A percentile compares a stretch with the other conserved stretches of the same genome.
phyloP scores from a whole-genome alignment of 1,284 basidiomycete species.

The Coniophora puteana region DNA sequence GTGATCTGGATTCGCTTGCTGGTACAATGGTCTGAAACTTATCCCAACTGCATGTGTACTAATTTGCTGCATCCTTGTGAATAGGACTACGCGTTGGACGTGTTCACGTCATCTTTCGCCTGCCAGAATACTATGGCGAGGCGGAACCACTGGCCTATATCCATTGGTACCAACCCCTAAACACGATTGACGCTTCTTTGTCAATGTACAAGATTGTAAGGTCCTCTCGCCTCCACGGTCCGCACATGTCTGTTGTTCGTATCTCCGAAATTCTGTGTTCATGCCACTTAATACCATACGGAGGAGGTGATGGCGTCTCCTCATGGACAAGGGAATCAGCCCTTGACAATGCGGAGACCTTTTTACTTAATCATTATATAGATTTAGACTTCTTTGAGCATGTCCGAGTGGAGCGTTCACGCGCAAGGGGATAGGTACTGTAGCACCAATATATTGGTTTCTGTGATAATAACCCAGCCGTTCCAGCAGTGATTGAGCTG shows the following conservation, averaged over 20 bases:
- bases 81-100: constrained; percentile 19
- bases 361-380: neutral
- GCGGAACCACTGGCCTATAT: constrained; percentile 18
- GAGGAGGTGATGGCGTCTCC: constrained; percentile 6
- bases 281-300: constrained; percentile 17
- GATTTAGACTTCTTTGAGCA: neutral
- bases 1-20: neutral
- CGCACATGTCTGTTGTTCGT: constrained; percentile 3
- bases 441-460: too few relatives aligned
- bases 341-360: neutral
- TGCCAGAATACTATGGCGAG: constrained; percentile 15
- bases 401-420: too few relatives aligned
- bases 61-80: neutral
- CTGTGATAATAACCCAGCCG: too few relatives aligned
- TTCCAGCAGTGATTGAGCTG: too few relatives aligned
- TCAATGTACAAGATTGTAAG: constrained; percentile 12
- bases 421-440: too few relatives aligned
- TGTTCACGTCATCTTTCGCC: constrained; percentile 18
- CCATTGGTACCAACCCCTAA: constrained; percentile 22
- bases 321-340: neutral
- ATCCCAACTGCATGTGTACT: constrained; percentile 4
- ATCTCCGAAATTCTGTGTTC: constrained; percentile 3
- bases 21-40: constrained; percentile 17
- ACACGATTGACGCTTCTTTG: constrained; percentile 10
- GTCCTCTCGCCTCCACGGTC: constrained; percentile 9